Base-by-base conservation (phyloP, 1,284 basidiomycete genomes). In the Malassezia obtusa region DNA sequence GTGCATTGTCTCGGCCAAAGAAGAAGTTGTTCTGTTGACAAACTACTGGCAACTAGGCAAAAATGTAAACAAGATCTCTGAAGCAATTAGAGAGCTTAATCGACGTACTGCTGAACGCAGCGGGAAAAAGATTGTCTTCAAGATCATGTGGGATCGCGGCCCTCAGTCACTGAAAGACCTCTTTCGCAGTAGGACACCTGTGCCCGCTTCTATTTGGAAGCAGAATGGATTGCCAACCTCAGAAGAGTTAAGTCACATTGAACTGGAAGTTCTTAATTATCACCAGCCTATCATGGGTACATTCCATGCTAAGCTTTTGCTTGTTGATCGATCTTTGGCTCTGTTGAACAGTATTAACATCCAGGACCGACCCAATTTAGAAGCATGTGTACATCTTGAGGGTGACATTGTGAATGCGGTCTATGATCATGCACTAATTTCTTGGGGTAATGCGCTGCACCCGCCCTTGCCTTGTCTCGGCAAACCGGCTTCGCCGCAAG, bases 281-380 rank as follows among this genome's bases (percentile, higher is more conserved):
- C 72, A 73, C 37, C 63, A 67, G 15, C 68, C 70, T 9, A 54
- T 70, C 22, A 63, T 71, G 44, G 84, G 84, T 28, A 87, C 84
- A 0, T 87, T 87, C 75, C 86, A 87, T 64, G 81, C 83, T 39
- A 86, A 87, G 70, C 85, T 84, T 59, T 77, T 86, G 68, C 77
- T 86, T 49, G 81, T 87, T 9, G 85, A 87, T 65, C 79, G 85
- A 15, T 82, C 81, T 61, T 78, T 86, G 26, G 85, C 82, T 0
- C 75, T 86, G 50, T 75, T 87, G 60, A 84, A 84, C 73, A 81
- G 80, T 52, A 85, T 85, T 75, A 86, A 86, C 59, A 84, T 86
- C 47, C 85, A 85, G 71, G 74, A 76, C 53, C 71, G 75, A 3
- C 75, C 75, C 36, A 76, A 76, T 46, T 52, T 76, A 31, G 75